Evolutionary conservation across 148 eudicot species (phyloP), one percentile per base, ranked within the genome.

Genomic region (Camellia lanceoleosa): DNA sequence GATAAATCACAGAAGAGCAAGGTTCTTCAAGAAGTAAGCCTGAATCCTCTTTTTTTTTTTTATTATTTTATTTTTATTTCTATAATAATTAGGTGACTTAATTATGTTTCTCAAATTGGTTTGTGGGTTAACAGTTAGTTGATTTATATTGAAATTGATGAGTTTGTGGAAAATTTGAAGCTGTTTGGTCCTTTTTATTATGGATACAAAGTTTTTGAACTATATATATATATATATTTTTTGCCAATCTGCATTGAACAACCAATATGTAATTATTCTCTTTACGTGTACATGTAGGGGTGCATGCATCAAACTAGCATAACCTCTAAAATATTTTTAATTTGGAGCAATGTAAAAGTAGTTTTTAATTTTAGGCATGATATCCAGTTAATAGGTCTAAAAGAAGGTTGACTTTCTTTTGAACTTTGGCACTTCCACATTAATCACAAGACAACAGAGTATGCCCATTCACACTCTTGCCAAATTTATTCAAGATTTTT

Each of bases 11-110:
- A 93, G 46, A 86, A 87, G 88, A 91, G 78, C 89, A 96, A 93
- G 82, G 90, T 96, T 92, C 94, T 92, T 74, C 99, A 96, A 63
- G 98, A 96, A 91, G 99, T 96, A 87, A 83, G 95, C 77, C 81
- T 54, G 12, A 23, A 61, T 19, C 10, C 43, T 11, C 42, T 41
- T 30, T 56, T 38, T 5, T 3, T 20, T 54, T 23, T n/a, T n/a
- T n/a, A 76, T 43, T 52, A 54, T 52, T 43, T 41, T 74, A 23
- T 23, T 23, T 23, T 23, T 23, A 23, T 23, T 23, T 23, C 30
- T 23, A 23, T 23, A 23, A 23, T 23, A 67, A 58, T 59, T 58
- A 58, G 30, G 41, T 20, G 58, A 30, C 62, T 30, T 55, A 30
- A 55, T 18, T n/a, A 7, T 61, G 20, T 42, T 47, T 38, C 3